Evolutionary conservation across 1,284 basidiomycete genomes (phyloP), one percentile per base, ranked within the genome.

Genomic region (Kalmanozyma brasiliensis): DNA sequence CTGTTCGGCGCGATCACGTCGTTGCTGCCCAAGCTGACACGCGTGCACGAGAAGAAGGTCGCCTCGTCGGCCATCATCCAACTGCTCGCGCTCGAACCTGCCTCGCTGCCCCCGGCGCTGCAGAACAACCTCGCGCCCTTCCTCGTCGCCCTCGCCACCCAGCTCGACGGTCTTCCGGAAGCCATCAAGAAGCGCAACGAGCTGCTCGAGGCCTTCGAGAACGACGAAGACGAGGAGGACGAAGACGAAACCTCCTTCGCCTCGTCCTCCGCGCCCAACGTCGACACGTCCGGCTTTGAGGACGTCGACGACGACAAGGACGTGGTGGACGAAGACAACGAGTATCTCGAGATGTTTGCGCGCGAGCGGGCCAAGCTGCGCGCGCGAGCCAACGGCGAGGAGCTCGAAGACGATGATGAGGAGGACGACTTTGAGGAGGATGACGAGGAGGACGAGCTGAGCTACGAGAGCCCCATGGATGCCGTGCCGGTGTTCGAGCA

Each of bases 1-100:
- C 91, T 94, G 85, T 93, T 95, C 78, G 93, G 91, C 89, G 90
- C 93, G 80, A 55, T 71, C 20, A 68, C 73, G 6, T 88, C 87
- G 55, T 83, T 84, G 44, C 85, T 88, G 20, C 84, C 85, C 26
- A 86, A 86, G 45, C 85, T 93, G 40, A 90, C 90, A 3, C 87
- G 92, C n/a, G 91, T 94, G 34, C 92, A 95, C 81, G 92, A 94
- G 83, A 93, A 93, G 86, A 93, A 91, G 82, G 85, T 95, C 55
- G 88, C 87, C 63, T 87, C 93, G 47, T 82, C 91, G 58, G 88
- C 92, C 9, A 83, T 94, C 61, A 64, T 80, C 29, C 69, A 67
- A 38, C 41, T 81, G 20, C 70, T 81, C 3, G 62, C 69, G 16
- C 55, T 79, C 23, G 59, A 62, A 20, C 64, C 74, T 1, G 44